Base-by-base conservation (phyloP, 2,329 filamentous ascomycete genomes). In the Neurospora crassa region DNA sequence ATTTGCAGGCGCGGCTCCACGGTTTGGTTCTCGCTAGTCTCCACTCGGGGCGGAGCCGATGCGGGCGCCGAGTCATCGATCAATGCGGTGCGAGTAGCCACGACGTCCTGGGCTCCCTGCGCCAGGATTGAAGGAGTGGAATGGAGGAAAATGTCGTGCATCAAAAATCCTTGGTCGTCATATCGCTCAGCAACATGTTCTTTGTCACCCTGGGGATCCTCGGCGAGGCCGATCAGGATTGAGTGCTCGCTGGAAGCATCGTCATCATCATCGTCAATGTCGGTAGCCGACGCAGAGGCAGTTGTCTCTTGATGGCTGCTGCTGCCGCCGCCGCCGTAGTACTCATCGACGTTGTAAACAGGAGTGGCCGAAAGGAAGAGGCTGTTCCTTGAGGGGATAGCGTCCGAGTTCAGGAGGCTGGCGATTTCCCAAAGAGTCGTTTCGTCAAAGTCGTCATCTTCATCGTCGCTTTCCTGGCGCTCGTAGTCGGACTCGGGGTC, bases 341-440 rank as follows among this genome's bases (percentile, higher is more conserved):
- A 80, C 34, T 81, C 79, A 10, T 78, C 78, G 5, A 80, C 74
- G 18, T 76, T 73, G 2, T 78, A 79, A 41, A 75, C 72, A 8
- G 76, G 72, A 14, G 74, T 73, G 69, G 77, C 72, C 7, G 76
- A 76, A 12, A 83, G 84, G 20, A 87, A 77, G 10, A 89, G 78
- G 75, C 85, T 88, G 59, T 84, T 76, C 74, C 82, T 85, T 14
- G 86, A 85, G 3, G 86, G 86, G 5, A 88, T 79, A 68, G 84
- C 78, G 70, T 85, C 83, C 2, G 84, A 82, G 77, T 85, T 84
- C 12, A 90, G 80, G 53, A 90, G 81, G 72, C 82, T 88, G 71
- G 88, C 88, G 79, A 90, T 90, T 76, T 90, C 88, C 86, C 87
- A 89, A 37, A 90, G 80, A 0, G 87, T 90, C 11, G 81, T 85